A percentile compares a stretch with the other conserved stretches of the same genome.
These are phyloP conservation scores for Nakazawaea pomicola DNA, from an alignment of 805 yeast genomes.

Conservation along the genomic window DNA sequence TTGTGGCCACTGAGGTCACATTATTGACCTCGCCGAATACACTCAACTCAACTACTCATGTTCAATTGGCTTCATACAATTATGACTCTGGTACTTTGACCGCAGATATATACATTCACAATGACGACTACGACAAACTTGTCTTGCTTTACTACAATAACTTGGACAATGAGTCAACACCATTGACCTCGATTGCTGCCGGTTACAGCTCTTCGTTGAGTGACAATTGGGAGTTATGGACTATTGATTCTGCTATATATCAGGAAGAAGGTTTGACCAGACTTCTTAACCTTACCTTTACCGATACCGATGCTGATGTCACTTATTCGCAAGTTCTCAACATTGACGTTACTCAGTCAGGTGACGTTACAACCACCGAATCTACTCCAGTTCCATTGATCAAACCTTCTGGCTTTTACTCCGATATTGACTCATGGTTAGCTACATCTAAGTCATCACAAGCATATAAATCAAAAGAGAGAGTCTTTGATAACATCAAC, in stretches of 20 bases:
- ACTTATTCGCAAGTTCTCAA: neutral
- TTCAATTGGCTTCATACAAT: constrained; percentile 8
- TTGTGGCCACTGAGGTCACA: constrained; percentile 1
- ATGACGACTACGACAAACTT: constrained; percentile 5
- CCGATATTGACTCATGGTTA: constrained; percentile 6
- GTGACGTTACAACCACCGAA: neutral
- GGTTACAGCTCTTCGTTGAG: constrained; percentile 2
- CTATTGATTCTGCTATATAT: neutral
- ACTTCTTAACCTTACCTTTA: constrained; percentile 4
- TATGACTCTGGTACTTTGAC: constrained; percentile 4
- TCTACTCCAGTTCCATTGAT: constrained; percentile 5
- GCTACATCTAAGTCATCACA: neutral
- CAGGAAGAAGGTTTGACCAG: constrained; percentile 3
- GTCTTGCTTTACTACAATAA: constrained; percentile 6
- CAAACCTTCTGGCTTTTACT: constrained; percentile 5
- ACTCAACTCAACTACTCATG: constrained; percentile 5
- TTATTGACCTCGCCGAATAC: neutral
- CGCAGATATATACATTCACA: constrained; percentile 5
- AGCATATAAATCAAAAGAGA: constrained; percentile 1
- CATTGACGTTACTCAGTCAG: neutral
- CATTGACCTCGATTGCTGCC: constrained; percentile 8
- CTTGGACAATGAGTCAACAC: constrained; percentile 3
- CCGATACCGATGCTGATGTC: neutral
- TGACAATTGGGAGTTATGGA: constrained; percentile 9
- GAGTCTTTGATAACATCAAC: constrained; percentile 10